Conservation (phyloP, 1,284 basidiomycete species). For the Cryptococcus sp. region DNA sequence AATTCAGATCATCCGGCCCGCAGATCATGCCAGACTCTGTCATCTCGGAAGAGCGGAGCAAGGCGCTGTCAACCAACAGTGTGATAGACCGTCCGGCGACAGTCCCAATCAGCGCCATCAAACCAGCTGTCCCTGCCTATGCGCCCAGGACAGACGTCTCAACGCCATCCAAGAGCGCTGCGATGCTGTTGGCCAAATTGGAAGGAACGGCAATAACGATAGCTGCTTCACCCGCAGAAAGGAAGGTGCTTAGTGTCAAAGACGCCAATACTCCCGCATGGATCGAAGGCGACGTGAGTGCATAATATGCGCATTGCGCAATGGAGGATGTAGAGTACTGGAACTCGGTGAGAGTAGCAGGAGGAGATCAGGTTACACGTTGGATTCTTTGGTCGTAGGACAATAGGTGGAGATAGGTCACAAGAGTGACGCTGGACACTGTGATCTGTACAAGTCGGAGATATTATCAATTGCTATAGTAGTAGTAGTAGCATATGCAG, state of each 20-base stretch:
- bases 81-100: too few species aligned
- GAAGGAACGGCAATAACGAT: conserved; percentile 8
- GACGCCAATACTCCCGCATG: conserved; percentile 21
- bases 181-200: conserved; percentile 13
- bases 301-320: neutral
- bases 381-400: too few species aligned
- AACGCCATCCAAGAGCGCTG: conserved; percentile 10
- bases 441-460: too few species aligned
- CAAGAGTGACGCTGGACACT: too few species aligned
- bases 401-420: too few species aligned
- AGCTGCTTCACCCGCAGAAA: conserved; percentile 10
- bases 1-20: neutral
- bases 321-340: neutral
- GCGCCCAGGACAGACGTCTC: conserved; percentile 15
- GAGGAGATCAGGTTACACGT: neutral
- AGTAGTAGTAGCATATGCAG: too few species aligned
- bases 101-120: neutral
- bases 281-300: conserved; percentile 14
- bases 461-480: too few species aligned
- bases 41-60: too few species aligned
- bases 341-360: neutral
- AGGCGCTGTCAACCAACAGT: too few species aligned
- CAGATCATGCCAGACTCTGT: too few species aligned
- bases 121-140: conserved; percentile 4
- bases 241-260: conserved; percentile 20